A percentile compares a stretch with the other conserved stretches of the same genome.
These are phyloP conservation scores for Pancytospora philotis DNA, from an alignment of 371 early-diverging fungal species.

Conservation along the genomic window DNA sequence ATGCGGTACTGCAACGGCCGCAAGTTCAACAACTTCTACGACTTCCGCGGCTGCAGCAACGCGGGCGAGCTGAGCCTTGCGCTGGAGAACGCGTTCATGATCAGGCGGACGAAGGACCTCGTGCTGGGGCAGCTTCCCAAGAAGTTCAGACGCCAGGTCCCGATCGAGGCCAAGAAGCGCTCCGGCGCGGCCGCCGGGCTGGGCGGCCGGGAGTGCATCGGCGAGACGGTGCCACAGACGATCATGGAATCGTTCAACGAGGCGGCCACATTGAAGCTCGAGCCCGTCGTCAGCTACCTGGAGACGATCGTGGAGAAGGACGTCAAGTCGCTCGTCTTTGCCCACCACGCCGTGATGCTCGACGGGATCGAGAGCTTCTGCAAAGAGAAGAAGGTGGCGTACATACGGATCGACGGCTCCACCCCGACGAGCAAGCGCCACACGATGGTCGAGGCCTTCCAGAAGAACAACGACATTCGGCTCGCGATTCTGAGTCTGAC, in stretches of 20 bases:
- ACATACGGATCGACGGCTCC: conserved; percentile 63
- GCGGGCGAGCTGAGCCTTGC: conserved; percentile 62
- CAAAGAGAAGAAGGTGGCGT: conserved; percentile 43
- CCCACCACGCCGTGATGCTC: conserved; percentile 61
- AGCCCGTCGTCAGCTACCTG: conserved; percentile 61
- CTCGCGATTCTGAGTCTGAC: conserved; percentile 62
- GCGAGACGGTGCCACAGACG: conserved; percentile 21
- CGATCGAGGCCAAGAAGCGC: conserved; percentile 32
- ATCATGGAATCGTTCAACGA: conserved; percentile 30
- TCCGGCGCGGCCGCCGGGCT: not conserved
- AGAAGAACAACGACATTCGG: conserved; percentile 49
- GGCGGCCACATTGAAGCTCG: conserved; percentile 60
- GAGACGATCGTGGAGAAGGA: conserved; percentile 55
- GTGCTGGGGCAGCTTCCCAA: conserved; percentile 61
- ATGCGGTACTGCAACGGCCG: conserved; percentile 62
- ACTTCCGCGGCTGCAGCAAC: conserved; percentile 61
- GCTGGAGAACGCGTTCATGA: conserved; percentile 61
- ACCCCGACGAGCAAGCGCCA: conserved; percentile 56
- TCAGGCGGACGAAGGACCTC: conserved; percentile 62
- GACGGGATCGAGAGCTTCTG: conserved; percentile 55
- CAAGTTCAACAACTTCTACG: conserved; percentile 40
- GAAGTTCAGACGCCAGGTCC: conserved; percentile 60
- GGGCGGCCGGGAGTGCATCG: not conserved
- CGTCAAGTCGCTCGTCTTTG: conserved; percentile 63
- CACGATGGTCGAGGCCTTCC: conserved; percentile 57